Base-by-base conservation (phyloP, 1,284 basidiomycete species). In the Rhodotorula sp. region DNA sequence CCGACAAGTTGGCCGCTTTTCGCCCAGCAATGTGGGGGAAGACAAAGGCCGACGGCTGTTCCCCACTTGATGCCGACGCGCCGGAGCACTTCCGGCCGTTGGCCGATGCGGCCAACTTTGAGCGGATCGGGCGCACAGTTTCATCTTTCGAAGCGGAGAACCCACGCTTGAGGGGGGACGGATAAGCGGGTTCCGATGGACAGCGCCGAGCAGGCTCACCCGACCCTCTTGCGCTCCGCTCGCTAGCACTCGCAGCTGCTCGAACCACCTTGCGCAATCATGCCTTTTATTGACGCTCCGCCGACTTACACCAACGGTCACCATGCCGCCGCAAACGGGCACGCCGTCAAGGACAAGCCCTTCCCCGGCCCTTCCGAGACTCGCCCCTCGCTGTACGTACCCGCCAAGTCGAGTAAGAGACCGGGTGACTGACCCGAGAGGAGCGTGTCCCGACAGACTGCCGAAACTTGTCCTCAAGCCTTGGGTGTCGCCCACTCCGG, bases 401-500 rank as follows among this genome's bases (percentile, higher is more conserved):
- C 6, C 15, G 28, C 3, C 26, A 55, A 15, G 26, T 54, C 18
- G 47, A 47, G n/a, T 7, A n/a, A 21, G 8, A 43, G 38, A 0
- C 38, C 10, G 10, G 19, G 3, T 10, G 14, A 31, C 54, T 55
- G 62, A 64, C 54, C 8, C 7, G 18, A 43, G 50, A 3, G 4
- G 31, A 16, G 7, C 7, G 10, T 21, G 0, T 16, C 8, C 28
- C 28, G 28, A 6, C 69, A 82, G 81, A 15, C 79, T 82, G 21
- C 79, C 81, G 5, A 82, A 83, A 68, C 79, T 84, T 43, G 79
- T 76, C 1, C 64, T 81, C 43, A 83, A 82, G 71, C 83, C 83
- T 8, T 84, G 83, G 83, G 62, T 81, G 10, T 68, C 68, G 16
- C 47, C 74, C 0, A 54, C 70, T 3, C 77, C 81, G 0, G 76